phyloP scores from a whole-genome alignment of 192 early-diverging fungal genomes.

The Funneliformis geosporum region DNA sequence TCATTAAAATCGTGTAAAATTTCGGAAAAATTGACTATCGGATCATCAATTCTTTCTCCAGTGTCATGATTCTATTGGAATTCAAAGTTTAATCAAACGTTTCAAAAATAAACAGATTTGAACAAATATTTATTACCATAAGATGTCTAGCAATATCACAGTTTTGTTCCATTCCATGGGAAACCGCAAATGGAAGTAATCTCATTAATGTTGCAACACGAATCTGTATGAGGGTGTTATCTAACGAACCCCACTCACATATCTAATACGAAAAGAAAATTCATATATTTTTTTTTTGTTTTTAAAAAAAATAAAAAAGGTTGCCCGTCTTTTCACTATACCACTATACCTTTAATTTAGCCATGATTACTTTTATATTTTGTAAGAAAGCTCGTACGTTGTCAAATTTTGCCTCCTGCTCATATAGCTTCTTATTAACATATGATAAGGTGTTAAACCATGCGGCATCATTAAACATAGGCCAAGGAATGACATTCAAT shows the following conservation, averaged over 20 bases:
- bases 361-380: conserved; percentile 4
- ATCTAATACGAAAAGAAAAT: neutral
- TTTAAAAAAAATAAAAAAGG: too few relatives aligned
- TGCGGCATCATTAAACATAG: conserved; percentile 24
- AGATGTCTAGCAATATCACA: neutral
- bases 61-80: neutral
- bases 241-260: conserved; percentile 22
- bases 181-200: neutral
- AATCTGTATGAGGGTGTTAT: conserved; percentile 1
- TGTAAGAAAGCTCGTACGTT: neutral
- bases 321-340: too few relatives aligned
- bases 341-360: conserved; percentile 8
- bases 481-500: conserved; percentile 32
- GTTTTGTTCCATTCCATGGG: conserved; percentile 22
- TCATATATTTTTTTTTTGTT: too few relatives aligned
- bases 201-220: neutral
- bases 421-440: neutral
- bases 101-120: neutral
- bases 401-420: neutral
- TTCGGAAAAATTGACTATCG: neutral
- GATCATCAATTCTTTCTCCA: conserved; percentile 9
- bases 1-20: neutral
- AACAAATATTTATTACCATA: neutral
- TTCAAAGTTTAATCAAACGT: neutral
- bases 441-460: neutral